Conservation (phyloP, 208 protist species). For the Acanthamoeba triangularis region DNA sequence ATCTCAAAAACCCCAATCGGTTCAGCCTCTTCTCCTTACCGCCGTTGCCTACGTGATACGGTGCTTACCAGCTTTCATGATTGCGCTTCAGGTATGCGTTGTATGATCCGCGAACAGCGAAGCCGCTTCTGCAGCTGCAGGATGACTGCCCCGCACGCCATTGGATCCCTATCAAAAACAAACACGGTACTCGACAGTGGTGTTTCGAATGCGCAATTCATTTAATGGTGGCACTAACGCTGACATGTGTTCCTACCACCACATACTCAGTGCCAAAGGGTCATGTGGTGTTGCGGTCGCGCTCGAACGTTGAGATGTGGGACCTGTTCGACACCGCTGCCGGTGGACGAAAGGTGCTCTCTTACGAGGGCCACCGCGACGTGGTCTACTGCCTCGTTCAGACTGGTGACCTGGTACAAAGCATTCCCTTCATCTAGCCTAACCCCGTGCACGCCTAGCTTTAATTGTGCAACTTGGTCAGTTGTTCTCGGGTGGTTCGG, state of each 20-base stretch:
- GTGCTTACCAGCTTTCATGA: background rate
- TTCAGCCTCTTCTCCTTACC: background rate
- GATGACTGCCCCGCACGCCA: background rate
- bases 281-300: background rate
- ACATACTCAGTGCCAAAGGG: background rate
- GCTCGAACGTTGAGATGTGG: background rate
- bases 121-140: background rate
- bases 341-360: background rate
- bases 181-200: background rate
- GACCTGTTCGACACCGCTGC: conserved; percentile 1
- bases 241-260: background rate
- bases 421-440: background rate
- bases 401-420: background rate
- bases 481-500: background rate
- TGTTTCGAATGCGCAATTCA: background rate
- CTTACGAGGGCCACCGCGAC: conserved; percentile 36
- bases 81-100: background rate
- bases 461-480: background rate
- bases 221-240: background rate
- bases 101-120: background rate
- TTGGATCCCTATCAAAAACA: conserved; percentile 13
- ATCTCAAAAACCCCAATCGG: conserved; percentile 1
- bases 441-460: background rate
- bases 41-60: background rate
- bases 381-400: background rate